Conservation (phyloP, 495 filamentous ascomycete species). For the Chlorociboria aeruginascens region DNA sequence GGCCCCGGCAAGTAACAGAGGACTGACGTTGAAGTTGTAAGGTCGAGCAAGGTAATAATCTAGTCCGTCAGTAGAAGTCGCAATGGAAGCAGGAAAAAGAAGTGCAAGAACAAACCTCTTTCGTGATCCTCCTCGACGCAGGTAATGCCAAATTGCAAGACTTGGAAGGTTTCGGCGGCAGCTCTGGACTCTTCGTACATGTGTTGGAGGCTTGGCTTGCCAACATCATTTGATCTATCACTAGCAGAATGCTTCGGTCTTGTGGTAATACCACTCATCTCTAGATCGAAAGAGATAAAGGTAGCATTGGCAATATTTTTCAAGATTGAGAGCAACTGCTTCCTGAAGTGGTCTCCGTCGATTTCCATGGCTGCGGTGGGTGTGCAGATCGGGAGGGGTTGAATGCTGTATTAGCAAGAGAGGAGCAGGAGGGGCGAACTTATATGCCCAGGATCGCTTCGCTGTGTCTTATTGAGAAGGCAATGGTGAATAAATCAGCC, state of each 20-base stretch:
- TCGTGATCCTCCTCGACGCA: slow-evolving; percentile 43
- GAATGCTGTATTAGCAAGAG: background rate
- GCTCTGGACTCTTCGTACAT: slow-evolving; percentile 52
- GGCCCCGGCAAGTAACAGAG: slow-evolving; percentile 24
- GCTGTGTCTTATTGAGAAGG: background rate
- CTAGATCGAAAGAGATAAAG: slow-evolving; percentile 65
- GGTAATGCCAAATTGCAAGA: slow-evolving; percentile 69
- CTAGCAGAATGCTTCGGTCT: slow-evolving; percentile 18
- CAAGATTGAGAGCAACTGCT: slow-evolving; percentile 46
- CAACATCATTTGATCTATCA: slow-evolving; percentile 2
- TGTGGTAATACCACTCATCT: slow-evolving; percentile 57
- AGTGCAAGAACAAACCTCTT: slow-evolving; percentile 21
- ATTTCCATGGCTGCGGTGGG: slow-evolving; percentile 47
- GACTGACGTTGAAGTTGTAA: slow-evolving; percentile 58
- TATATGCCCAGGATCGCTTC: too few relatives aligned
- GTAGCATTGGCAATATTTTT: slow-evolving; percentile 43
- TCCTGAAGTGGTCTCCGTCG: slow-evolving; percentile 37
- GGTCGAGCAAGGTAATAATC: slow-evolving; percentile 48
- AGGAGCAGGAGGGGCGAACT: background rate
- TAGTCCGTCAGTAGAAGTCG: slow-evolving; percentile 10
- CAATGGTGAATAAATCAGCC: too few relatives aligned
- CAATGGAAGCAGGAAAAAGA: background rate
- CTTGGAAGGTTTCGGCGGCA: slow-evolving; percentile 57
- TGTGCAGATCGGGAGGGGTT: background rate
- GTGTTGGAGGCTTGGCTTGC: slow-evolving; percentile 38